Percentiles rank a stretch among this genome's conserved stretches.
Evolutionary conservation across 768 basidiomycete genomes (phyloP).

Genomic region (Cantharellus anzutake): DNA sequence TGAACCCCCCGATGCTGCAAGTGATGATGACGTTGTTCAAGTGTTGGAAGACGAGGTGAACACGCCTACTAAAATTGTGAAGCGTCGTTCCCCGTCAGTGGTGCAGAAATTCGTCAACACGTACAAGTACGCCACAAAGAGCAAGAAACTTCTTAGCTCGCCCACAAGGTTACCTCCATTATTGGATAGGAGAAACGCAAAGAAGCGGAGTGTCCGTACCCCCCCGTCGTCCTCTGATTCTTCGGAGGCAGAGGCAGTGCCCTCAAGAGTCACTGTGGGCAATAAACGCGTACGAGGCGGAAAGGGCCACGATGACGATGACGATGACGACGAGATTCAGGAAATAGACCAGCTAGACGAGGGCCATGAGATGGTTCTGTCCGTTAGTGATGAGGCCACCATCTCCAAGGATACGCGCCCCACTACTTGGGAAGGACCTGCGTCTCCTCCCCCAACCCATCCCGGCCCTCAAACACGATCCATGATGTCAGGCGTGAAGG

Average conservation of each 20-base stretch:
- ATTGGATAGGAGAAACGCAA: background rate
- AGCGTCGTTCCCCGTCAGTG: no score
- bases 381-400: background rate
- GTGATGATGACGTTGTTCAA: background rate
- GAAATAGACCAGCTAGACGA: background rate
- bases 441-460: background rate
- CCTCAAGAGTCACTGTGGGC: background rate
- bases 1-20: background rate
- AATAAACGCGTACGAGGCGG: background rate
- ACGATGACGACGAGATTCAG: slow-evolving; percentile 4
- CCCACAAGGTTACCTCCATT: background rate
- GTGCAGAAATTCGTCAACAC: background rate
- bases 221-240: background rate
- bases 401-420: background rate
- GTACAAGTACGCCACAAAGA: background rate
- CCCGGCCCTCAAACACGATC: background rate
- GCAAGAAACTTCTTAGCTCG: background rate
- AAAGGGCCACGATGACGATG: slow-evolving; percentile 7
- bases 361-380: background rate
- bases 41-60: background rate
- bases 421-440: background rate
- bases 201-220: background rate
- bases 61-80: no score
- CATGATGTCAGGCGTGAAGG: background rate
- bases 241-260: background rate